Evolutionary conservation across 2,329 filamentous ascomycete species (phyloP).

Genomic region (Colletotrichum sp.): DNA sequence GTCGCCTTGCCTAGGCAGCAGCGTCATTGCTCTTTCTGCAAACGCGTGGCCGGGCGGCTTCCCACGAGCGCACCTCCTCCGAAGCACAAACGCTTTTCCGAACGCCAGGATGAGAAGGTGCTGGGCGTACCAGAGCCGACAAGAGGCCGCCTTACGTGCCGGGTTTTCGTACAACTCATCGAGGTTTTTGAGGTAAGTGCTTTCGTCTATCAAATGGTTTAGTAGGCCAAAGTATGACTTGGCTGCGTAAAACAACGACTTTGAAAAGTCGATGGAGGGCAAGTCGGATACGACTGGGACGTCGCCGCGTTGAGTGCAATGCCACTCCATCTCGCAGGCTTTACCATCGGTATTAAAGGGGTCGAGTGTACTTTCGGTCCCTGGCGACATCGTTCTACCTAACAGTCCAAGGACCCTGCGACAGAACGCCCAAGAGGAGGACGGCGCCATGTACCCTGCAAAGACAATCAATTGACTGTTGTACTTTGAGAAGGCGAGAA

Average conservation of each 20-base stretch:
- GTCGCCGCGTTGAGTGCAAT: background rate
- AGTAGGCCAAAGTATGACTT: slow-evolving; percentile 3
- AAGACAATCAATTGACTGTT: background rate
- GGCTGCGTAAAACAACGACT: slow-evolving; percentile 6
- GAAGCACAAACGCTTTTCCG: slow-evolving; percentile 1
- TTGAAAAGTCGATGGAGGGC: background rate
- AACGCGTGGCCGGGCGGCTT: background rate
- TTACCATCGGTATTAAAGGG: slow-evolving; percentile 6
- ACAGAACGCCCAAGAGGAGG: background rate
- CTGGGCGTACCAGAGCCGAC: slow-evolving; percentile 1
- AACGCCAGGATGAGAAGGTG: slow-evolving; percentile 14
- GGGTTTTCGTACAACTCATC: background rate
- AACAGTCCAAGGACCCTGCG: background rate
- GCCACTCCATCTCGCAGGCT: background rate
- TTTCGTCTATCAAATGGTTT: background rate
- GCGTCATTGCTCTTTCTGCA: background rate
- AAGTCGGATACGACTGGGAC: background rate
- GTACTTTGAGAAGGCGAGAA: background rate
- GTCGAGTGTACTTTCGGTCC: background rate
- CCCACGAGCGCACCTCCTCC: background rate
- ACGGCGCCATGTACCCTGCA: background rate
- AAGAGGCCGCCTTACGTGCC: background rate
- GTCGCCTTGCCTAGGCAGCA: background rate
- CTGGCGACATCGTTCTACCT: background rate
- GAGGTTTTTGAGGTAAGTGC: background rate